Percentiles rank a stretch among this genome's conserved stretches.
Evolutionary conservation across 2,329 filamentous ascomycete genomes (phyloP).

Genomic region (Trichoderma sp.): DNA sequence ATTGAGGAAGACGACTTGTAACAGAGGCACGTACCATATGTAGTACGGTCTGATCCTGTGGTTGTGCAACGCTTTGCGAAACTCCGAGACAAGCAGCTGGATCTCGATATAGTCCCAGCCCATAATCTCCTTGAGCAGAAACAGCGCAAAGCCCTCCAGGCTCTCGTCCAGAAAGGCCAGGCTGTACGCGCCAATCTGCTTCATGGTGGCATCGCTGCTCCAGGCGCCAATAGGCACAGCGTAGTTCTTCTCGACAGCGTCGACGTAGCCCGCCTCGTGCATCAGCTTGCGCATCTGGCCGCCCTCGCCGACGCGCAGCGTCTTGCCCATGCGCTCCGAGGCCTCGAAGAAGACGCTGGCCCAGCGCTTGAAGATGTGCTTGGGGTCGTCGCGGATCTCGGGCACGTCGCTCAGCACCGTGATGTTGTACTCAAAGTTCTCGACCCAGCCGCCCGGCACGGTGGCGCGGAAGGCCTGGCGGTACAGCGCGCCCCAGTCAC

Average conservation of each 20-base stretch:
- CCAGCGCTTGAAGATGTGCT: slow-evolving; percentile 35
- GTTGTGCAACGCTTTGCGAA: slow-evolving; percentile 31
- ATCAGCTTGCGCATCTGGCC: slow-evolving; percentile 31
- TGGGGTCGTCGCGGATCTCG: slow-evolving; percentile 30
- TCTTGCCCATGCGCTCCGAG: slow-evolving; percentile 31
- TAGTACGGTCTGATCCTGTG: slow-evolving; percentile 31
- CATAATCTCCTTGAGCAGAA: slow-evolving; percentile 35
- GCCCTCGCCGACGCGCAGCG: slow-evolving; percentile 30
- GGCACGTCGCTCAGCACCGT: slow-evolving; percentile 29
- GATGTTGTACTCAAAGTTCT: slow-evolving; percentile 31
- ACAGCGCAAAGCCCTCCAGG: slow-evolving; percentile 35
- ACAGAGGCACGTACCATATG: slow-evolving; percentile 29
- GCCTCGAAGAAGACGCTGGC: slow-evolving; percentile 31
- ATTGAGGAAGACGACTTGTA: not conserved
- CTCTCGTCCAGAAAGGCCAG: slow-evolving; percentile 33
- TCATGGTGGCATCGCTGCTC: slow-evolving; percentile 27
- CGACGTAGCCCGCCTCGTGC: slow-evolving; percentile 32
- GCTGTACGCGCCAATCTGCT: slow-evolving; percentile 29
- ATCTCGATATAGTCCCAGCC: slow-evolving; percentile 32
- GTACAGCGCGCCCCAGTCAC: slow-evolving; percentile 19
- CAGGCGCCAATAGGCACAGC: slow-evolving; percentile 27
- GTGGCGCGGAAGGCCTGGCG: slow-evolving; percentile 6
- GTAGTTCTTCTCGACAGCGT: slow-evolving; percentile 25
- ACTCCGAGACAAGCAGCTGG: slow-evolving; percentile 32
- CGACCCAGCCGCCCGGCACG: slow-evolving; percentile 19